Percentiles rank a stretch among this genome's conserved stretches.
phyloP scores from a whole-genome alignment of 352 stramenopile species.

The Phytopythium cucurbitacearum region DNA sequence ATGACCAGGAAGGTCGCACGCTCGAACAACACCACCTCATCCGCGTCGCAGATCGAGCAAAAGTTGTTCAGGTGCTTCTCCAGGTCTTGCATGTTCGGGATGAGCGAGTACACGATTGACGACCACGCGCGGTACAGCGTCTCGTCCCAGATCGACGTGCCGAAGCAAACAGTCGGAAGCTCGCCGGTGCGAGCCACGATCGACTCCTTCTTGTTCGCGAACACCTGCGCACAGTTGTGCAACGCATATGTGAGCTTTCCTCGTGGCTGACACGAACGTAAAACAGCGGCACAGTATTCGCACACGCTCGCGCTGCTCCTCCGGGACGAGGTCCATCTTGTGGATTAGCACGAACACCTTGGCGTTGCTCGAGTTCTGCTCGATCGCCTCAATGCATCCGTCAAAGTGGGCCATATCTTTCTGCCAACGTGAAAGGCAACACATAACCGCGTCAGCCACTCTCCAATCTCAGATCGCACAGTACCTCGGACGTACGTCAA shows the following conservation, averaged over 20 bases:
- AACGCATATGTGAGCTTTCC: slow-evolving; percentile 5
- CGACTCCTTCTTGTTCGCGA: slow-evolving; percentile 93
- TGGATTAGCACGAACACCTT: slow-evolving; percentile 99
- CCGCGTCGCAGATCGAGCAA: slow-evolving; percentile 95
- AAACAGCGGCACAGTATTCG: neutral
- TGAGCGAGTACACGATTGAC: slow-evolving; percentile 99
- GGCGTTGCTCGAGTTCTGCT: slow-evolving; percentile 98
- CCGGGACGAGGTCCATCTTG: slow-evolving; percentile 99
- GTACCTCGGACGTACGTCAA: slow-evolving; percentile 39
- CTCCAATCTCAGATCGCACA: neutral
- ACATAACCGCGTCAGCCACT: slow-evolving; percentile 1
- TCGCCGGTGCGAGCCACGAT: slow-evolving; percentile 90
- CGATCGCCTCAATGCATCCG: slow-evolving; percentile 96
- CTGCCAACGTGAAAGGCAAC: slow-evolving; percentile 29
- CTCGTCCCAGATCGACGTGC: slow-evolving; percentile 99
- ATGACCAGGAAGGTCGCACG: slow-evolving; percentile 99
- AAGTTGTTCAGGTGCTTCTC: slow-evolving; percentile 97
- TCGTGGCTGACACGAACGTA: no score
- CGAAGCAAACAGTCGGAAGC: slow-evolving; percentile 91
- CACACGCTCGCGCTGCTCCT: slow-evolving; percentile 78
- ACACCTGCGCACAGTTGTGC: slow-evolving; percentile 51
- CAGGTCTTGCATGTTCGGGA: slow-evolving; percentile 97
- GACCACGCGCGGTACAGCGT: slow-evolving; percentile 99
- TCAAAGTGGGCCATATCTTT: slow-evolving; percentile 98
- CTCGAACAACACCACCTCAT: slow-evolving; percentile 98